Percentiles rank a stretch among this genome's conserved stretches.
Evolutionary conservation across 2,329 filamentous ascomycete genomes (phyloP).

Genomic region (Phaeosphaeria sp.): DNA sequence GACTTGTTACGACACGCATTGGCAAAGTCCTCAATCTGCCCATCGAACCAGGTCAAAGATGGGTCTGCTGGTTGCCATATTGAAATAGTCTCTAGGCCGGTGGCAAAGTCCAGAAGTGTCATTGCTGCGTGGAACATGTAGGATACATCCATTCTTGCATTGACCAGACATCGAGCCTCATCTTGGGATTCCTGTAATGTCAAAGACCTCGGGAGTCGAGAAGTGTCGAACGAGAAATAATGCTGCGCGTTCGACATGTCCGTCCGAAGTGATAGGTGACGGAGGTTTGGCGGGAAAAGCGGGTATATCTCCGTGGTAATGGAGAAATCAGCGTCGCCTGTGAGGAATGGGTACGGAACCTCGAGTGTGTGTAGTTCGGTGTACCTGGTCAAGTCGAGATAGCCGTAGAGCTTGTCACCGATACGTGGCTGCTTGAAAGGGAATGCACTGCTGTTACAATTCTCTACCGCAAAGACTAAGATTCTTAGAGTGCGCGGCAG

Average conservation of each 20-base stretch:
- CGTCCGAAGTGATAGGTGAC: slow-evolving; percentile 28
- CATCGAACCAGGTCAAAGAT: slow-evolving; percentile 28
- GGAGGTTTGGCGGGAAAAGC: slow-evolving; percentile 29
- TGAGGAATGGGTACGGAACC: slow-evolving; percentile 32
- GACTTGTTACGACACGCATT: slow-evolving; percentile 34
- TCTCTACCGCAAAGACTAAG: slow-evolving; percentile 30
- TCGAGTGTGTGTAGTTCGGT: slow-evolving; percentile 32
- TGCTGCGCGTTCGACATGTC: slow-evolving; percentile 35
- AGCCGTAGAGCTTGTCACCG: slow-evolving; percentile 18
- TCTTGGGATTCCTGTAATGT: slow-evolving; percentile 23
- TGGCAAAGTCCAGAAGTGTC: slow-evolving; percentile 22
- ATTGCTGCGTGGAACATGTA: slow-evolving; percentile 30
- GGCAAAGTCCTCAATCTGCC: slow-evolving; percentile 29
- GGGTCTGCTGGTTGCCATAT: slow-evolving; percentile 37
- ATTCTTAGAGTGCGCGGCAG: slow-evolving; percentile 20
- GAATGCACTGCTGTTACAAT: slow-evolving; percentile 19
- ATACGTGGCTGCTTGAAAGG: slow-evolving; percentile 32
- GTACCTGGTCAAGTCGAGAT: slow-evolving; percentile 30
- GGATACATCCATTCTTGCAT: slow-evolving; percentile 35
- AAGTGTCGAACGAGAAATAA: slow-evolving; percentile 24
- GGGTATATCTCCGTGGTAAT: slow-evolving; percentile 28
- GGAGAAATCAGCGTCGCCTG: slow-evolving; percentile 28
- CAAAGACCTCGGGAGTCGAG: slow-evolving; percentile 17
- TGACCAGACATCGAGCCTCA: slow-evolving; percentile 16
- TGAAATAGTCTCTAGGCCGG: slow-evolving; percentile 27